Evolutionary conservation across 257 asterid species (phyloP), one percentile per base, ranked within the genome.

Genomic region (Fraxinus anomala): DNA sequence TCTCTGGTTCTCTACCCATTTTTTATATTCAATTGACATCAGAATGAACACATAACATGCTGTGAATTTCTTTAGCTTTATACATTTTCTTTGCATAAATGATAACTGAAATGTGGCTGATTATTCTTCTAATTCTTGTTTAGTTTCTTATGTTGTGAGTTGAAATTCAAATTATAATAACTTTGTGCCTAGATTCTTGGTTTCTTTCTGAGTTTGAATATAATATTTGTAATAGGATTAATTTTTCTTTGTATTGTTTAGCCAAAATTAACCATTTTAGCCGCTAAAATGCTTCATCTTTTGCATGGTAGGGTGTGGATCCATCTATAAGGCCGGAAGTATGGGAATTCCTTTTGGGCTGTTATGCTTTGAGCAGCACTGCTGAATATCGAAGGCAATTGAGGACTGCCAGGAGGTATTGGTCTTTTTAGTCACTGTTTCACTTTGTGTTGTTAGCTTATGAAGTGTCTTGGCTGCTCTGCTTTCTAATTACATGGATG

Each of bases 291-390:
- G 6, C 37, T 76, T 73, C 69, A 30, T 73, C 80, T 36, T 82
- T 76, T 80, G 80, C 85, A 67, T 84, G 70, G 26, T 85, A 95
- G 99, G 99, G 99, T 72, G 94, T 95, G 68, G 99, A 95, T 86
- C 97, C 98, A 77, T 86, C 98, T 75, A 95, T 95, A 79, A 88
- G 99, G 85, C 87, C 97, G 76, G 96, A 93, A 87, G 99, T 95
- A 72, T 95, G 98, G 99, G 98, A 95, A 87, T 95, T 95, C 87
- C 98, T 95, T 82, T 87, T 95, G 88, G 98, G 98, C 70, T 90
- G 99, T 82, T 95, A 95, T 79, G 84, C 96, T 73, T 83, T 95
- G 87, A 88, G 94, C 89, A 95, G 97, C 86, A 89, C 99, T 23
- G 83, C 93, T 69, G 98, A 93, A 67, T 80, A 93, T 75, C 88